A percentile compares a stretch with the other conserved stretches of the same genome.
These are phyloP conservation scores for Juglanconis oblonga DNA, from an alignment of 2,329 filamentous ascomycete genomes.

Conservation along the genomic window DNA sequence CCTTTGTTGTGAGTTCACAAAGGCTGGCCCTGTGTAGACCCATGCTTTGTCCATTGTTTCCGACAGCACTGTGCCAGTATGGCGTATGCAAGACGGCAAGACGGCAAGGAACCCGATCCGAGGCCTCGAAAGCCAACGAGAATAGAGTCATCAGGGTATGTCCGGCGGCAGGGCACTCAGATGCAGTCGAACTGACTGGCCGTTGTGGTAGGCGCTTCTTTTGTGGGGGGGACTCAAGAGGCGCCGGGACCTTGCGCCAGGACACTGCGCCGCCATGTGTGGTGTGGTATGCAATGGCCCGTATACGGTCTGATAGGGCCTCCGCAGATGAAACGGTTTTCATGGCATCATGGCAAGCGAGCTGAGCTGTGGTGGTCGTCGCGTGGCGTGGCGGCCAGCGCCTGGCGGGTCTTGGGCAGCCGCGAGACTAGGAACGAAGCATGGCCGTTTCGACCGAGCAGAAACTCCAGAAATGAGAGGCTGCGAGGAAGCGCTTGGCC, in stretches of 20 bases:
- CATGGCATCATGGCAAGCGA: too few relatives aligned
- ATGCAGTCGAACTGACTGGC: slow-evolving; percentile 18
- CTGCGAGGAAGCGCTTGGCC: slow-evolving; percentile 14
- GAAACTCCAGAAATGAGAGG: slow-evolving; percentile 18
- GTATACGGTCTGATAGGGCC: too few relatives aligned
- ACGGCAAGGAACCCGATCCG: slow-evolving; percentile 2
- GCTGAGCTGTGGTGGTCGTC: too few relatives aligned
- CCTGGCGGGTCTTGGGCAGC: slow-evolving; percentile 2
- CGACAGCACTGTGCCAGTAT: not conserved
- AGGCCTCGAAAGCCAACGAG: slow-evolving; percentile 8
- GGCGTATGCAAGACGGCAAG: slow-evolving; percentile 8
- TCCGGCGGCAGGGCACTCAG: slow-evolving; percentile 14
- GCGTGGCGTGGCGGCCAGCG: not conserved
- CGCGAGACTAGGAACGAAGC: slow-evolving; percentile 14
- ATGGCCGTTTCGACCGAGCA: slow-evolving; percentile 22
- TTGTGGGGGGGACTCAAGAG: not conserved
- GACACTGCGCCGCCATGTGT: too few relatives aligned
- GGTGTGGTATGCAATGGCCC: too few relatives aligned
- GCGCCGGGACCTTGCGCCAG: not conserved
- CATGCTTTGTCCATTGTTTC: not conserved
- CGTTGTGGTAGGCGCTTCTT: slow-evolving; percentile 12
- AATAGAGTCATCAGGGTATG: not conserved
- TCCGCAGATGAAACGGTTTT: too few relatives aligned
- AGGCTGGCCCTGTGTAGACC: slow-evolving; percentile 4
- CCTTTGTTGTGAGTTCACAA: slow-evolving; percentile 5